These are phyloP conservation scores for Solanum pennellii DNA, from an alignment of 257 asterid genomes.

Conservation along the genomic window DNA sequence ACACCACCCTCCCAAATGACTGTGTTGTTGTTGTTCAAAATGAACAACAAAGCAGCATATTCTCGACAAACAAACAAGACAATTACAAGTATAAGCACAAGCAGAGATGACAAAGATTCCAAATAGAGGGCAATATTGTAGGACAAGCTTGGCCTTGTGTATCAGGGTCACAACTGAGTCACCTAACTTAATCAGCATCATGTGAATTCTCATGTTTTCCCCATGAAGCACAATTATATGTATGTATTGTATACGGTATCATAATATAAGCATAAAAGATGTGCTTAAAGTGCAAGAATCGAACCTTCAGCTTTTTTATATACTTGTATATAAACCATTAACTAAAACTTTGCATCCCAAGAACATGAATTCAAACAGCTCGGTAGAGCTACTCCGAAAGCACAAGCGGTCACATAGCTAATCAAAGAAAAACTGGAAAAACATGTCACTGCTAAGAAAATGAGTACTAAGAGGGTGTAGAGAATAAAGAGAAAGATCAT, in stretches of 20 bases:
- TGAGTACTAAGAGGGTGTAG: background rate
- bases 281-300: background rate
- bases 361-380: background rate
- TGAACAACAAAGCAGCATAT: background rate
- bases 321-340: background rate
- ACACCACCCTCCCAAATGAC: background rate
- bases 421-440: background rate
- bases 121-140: background rate
- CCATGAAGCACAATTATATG: background rate
- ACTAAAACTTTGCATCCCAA: background rate
- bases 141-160: background rate
- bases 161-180: background rate
- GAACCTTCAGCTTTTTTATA: background rate
- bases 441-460: background rate
- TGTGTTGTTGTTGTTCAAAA: background rate
- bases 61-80: background rate
- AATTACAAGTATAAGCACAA: background rate
- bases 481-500: background rate
- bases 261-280: background rate
- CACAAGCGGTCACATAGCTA: background rate
- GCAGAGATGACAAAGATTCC: background rate
- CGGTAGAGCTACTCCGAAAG: background rate
- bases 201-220: background rate
- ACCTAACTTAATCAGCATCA: background rate
- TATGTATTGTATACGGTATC: background rate